Evolutionary conservation across 495 filamentous ascomycete genomes (phyloP), one percentile per base, ranked within the genome.

Genomic region (Neurospora discreta): DNA sequence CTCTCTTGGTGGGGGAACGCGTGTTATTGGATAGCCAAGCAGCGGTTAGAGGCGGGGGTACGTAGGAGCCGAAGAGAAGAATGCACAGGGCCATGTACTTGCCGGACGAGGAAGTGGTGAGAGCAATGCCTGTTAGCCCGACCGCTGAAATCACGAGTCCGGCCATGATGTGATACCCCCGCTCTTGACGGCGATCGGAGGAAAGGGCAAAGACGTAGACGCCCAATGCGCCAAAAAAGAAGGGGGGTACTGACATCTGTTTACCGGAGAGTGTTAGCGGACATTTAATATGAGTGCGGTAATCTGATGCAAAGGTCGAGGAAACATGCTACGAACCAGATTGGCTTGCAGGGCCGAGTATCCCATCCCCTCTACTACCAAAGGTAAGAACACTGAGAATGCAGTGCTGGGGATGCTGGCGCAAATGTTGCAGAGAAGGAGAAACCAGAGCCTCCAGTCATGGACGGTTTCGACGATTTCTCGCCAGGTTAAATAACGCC

Each of bases 1-100:
- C 80, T 0, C 87, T 80, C 74, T 88, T 88, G 9, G 87, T 76
- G 9, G 68, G 52, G 20, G 58, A 69, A 33, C 77, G 78, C 39
- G 77, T 90, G 73, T 90, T 90, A 30, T 81, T 82, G 38, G 80
- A 78, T 3, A 90, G 75, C 88, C 87, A 90, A 4, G 87, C 87
- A 3, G 87, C 86, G 2, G 85, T 85, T 6, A 90, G 79, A 10
- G 87, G 87, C 15, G 82, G 81, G 2, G 87, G 81, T 65, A 88
- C 82, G 75, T 84, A 89, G 69, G 81, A 84, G 5, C 88, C 88
- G 5, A 80, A 77, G 0, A 89, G 83, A 2, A 89, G 78, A 40
- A 90, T 73, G 72, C 87, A 88, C 11, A 90, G 81, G 7, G 80
- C 80, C 5, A 82, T 71, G 73, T 90, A 90, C 58, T 82, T 82